phyloP scores from a whole-genome alignment of 495 filamentous ascomycete genomes.

The Penicillium desertorum region DNA sequence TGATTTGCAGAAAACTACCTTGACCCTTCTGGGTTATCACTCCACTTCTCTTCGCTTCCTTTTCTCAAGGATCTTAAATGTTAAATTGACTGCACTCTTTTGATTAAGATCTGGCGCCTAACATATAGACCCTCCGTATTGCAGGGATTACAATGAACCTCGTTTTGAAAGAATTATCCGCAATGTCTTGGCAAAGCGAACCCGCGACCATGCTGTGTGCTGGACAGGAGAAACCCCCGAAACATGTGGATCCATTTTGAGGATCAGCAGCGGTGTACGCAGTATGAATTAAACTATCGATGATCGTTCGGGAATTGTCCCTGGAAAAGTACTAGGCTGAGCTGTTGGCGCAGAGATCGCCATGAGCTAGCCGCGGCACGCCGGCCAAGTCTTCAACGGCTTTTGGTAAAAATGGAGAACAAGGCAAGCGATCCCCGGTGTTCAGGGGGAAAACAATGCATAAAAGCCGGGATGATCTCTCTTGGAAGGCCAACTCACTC shows the following conservation, averaged over 20 bases:
- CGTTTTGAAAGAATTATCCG: no score
- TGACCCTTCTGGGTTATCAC: no score
- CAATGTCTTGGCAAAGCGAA: no score
- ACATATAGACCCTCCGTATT: no score
- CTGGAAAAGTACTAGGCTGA: neutral
- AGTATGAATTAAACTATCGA: neutral
- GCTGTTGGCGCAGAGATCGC: neutral
- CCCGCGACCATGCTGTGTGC: neutral
- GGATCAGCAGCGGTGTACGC: neutral
- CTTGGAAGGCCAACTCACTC: neutral
- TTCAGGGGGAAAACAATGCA: neutral
- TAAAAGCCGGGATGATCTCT: neutral
- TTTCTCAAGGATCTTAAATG: no score
- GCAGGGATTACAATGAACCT: no score
- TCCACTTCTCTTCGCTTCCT: no score
- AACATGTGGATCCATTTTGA: neutral
- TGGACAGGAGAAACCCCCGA: neutral
- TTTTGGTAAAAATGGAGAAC: constrained; percentile 3
- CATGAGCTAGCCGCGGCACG: neutral
- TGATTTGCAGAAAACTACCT: no score
- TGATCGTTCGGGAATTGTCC: constrained; percentile 1
- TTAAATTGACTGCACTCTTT: no score
- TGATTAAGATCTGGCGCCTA: no score
- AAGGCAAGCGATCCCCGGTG: neutral
- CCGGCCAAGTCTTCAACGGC: neutral